A percentile compares a stretch with the other conserved stretches of the same genome.
phyloP scores from a whole-genome alignment of 2,329 filamentous ascomycete species.

The Elsinoe ampelina region DNA sequence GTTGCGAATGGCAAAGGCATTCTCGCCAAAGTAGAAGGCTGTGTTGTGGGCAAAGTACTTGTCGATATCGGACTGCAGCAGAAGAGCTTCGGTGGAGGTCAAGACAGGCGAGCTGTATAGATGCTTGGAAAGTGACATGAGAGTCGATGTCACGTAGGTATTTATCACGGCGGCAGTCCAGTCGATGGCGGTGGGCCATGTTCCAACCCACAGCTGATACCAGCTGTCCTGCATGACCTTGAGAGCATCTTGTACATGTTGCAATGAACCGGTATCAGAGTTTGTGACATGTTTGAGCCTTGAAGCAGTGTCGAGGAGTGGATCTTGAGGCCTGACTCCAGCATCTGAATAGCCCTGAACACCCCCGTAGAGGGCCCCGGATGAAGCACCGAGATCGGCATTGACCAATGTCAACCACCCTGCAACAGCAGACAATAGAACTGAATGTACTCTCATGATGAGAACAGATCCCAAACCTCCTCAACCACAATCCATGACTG shows the following conservation, averaged over 20 bases:
- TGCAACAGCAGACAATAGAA: not conserved
- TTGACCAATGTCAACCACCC: not conserved
- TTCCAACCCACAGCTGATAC: slow-evolving; percentile 67
- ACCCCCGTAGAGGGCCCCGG: not conserved
- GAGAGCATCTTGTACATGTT: slow-evolving; percentile 44
- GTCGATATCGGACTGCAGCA: slow-evolving; percentile 41
- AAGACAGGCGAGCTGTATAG: not conserved
- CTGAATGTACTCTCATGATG: not conserved
- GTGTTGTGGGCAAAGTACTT: slow-evolving; percentile 69
- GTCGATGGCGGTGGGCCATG: slow-evolving; percentile 79
- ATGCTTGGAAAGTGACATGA: slow-evolving; percentile 9
- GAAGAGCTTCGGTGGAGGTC: not conserved
- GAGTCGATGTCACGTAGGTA: slow-evolving; percentile 56
- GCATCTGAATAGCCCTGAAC: not conserved
- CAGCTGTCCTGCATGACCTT: slow-evolving; percentile 66
- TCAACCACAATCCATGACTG: not conserved
- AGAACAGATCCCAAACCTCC: not conserved
- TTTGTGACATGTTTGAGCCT: not conserved
- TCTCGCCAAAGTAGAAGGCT: slow-evolving; percentile 79
- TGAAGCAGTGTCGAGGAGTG: not conserved
- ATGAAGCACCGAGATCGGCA: not conserved
- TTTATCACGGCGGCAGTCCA: slow-evolving; percentile 85
- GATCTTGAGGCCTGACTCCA: not conserved
- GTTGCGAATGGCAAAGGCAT: slow-evolving; percentile 62
- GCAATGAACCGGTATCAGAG: not conserved